Evolutionary conservation across 345 rosid species (phyloP).

Genomic region (Excoecaria cochinchinensis): DNA sequence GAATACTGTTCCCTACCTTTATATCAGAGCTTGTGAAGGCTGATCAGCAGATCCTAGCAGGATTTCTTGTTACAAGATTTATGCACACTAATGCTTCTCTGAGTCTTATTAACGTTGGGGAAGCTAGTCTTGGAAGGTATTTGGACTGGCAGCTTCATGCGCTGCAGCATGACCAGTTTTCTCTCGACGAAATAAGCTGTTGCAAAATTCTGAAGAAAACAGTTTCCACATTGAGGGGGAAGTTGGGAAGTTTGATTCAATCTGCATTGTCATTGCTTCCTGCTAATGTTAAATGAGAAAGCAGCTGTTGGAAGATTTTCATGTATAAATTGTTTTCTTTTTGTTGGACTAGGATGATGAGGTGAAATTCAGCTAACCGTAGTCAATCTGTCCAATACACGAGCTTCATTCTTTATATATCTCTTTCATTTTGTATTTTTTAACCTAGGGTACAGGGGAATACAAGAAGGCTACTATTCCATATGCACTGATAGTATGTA

Average conservation of each 20-base stretch:
- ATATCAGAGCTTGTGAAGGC: conserved; percentile 72
- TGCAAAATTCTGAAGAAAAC: conserved; percentile 43
- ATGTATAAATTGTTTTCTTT: not conserved
- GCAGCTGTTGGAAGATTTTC: not conserved
- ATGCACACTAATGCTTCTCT: conserved; percentile 80
- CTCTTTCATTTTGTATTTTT: too few species aligned
- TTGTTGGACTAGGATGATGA: not conserved
- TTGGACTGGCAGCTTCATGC: conserved; percentile 57
- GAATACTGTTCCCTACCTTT: conserved; percentile 64
- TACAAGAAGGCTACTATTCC: too few species aligned
- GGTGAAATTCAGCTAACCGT: not conserved
- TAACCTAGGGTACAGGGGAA: too few species aligned
- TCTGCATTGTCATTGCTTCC: conserved; percentile 53
- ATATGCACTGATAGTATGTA: too few species aligned
- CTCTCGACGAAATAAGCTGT: conserved; percentile 25
- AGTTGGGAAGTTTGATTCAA: conserved; percentile 43
- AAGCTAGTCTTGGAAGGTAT: conserved; percentile 61
- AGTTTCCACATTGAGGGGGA: conserved; percentile 41
- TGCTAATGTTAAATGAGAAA: conserved; percentile 9
- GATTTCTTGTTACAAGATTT: conserved; percentile 62
- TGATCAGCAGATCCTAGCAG: conserved; percentile 73
- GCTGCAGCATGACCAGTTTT: conserved; percentile 31
- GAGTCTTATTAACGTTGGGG: conserved; percentile 59
- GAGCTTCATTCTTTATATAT: too few species aligned
- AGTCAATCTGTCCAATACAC: not conserved